Percentiles rank a stretch among this genome's conserved stretches.
Conservation (phyloP, 2,329 filamentous ascomycete species). For the Phaeosphaeria sp. region DNA sequence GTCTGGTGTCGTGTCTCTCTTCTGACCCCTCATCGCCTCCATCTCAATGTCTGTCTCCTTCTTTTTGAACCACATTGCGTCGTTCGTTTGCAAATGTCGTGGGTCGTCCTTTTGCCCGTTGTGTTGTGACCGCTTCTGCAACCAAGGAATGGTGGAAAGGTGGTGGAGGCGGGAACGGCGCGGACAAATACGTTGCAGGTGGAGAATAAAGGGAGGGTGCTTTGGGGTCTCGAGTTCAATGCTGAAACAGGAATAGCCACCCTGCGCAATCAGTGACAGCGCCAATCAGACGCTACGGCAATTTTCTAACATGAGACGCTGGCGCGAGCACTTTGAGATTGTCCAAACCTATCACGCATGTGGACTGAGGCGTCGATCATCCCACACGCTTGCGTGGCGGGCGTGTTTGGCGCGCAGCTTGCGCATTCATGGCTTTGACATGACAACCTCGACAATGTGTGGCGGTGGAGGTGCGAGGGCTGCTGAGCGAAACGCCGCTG, state of each 20-base stretch:
- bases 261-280: conserved; percentile 13
- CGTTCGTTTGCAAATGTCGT: background rate
- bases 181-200: conserved; percentile 8
- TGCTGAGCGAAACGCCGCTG: background rate
- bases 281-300: conserved; percentile 27
- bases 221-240: conserved; percentile 23
- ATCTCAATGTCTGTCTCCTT: conserved; percentile 41
- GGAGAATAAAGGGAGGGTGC: conserved; percentile 17
- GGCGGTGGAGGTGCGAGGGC: background rate
- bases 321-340: conserved; percentile 27
- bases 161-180: conserved; percentile 5
- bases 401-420: conserved; percentile 18
- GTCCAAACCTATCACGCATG: conserved; percentile 28
- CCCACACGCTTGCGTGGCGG: conserved; percentile 1
- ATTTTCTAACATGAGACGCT: conserved; percentile 32
- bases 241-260: conserved; percentile 38
- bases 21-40: conserved; percentile 28
- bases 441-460: background rate
- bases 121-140: background rate
- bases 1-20: conserved; percentile 27
- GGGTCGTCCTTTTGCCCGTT: background rate
- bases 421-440: background rate
- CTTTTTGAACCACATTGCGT: conserved; percentile 23
- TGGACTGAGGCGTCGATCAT: conserved; percentile 9
- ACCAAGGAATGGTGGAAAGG: conserved; percentile 2